phyloP scores from a whole-genome alignment of 805 yeast species.

The Hanseniaspora jakobsenii region DNA sequence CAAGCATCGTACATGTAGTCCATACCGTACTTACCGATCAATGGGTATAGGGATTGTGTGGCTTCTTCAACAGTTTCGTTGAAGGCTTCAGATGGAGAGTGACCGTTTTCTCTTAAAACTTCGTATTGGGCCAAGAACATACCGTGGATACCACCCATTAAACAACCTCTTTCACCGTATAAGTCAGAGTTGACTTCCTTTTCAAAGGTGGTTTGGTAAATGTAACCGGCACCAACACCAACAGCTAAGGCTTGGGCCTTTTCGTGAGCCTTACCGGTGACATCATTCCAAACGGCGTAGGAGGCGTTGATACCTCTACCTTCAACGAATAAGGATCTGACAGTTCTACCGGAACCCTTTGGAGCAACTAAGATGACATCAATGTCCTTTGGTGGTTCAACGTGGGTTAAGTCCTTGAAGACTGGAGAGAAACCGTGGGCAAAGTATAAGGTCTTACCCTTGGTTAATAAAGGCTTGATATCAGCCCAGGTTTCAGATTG shows the following conservation, averaged over 20 bases:
- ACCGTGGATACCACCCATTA: conserved; percentile 99
- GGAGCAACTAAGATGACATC: conserved; percentile 99
- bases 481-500: conserved; percentile 95
- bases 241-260: conserved; percentile 96
- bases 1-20: conserved; percentile 99
- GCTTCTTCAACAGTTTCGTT: conserved; percentile 99
- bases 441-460: conserved; percentile 96
- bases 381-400: conserved; percentile 85
- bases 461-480: conserved; percentile 81
- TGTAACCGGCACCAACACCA: conserved; percentile 99
- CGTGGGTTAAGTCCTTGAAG: conserved; percentile 93
- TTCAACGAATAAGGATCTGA: conserved; percentile 97
- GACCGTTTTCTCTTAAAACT: conserved; percentile 98
- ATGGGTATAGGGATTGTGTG: conserved; percentile 97
- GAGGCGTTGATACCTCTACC: conserved; percentile 99
- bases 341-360: conserved; percentile 99
- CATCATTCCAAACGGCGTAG: conserved; percentile 99
- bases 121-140: conserved; percentile 99
- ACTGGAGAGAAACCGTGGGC: conserved; percentile 99
- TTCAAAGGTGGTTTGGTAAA: conserved; percentile 98
- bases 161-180: conserved; percentile 99
- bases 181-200: conserved; percentile 98
- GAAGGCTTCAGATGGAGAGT: conserved; percentile 99
- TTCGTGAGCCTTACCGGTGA: conserved; percentile 97
- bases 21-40: conserved; percentile 99